Evolutionary conservation across 345 rosid species (phyloP).

Genomic region (Bruguiera gymnorhiza): DNA sequence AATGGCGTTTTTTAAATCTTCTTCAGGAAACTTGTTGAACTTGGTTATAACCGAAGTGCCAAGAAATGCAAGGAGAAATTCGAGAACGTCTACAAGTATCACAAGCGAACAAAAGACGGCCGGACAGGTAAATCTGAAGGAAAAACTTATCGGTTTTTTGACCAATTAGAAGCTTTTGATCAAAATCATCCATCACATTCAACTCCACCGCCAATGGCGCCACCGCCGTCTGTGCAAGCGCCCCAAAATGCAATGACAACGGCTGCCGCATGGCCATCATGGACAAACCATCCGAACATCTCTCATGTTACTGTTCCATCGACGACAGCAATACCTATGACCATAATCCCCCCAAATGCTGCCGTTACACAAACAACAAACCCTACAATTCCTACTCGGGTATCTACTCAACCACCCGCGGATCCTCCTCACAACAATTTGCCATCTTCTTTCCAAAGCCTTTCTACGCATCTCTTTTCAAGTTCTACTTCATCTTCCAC

Average conservation of each 20-base stretch:
- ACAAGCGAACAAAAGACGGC: conserved; percentile 75
- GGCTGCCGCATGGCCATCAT: conserved; percentile 18
- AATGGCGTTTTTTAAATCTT: conserved; percentile 5
- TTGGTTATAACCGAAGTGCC: conserved; percentile 64
- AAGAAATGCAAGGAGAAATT: conserved; percentile 95
- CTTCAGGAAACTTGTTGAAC: conserved; percentile 74
- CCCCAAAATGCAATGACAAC: conserved; percentile 14
- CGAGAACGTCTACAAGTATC: conserved; percentile 77
- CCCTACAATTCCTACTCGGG: conserved; percentile 10
- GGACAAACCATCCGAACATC: conserved; percentile 6
- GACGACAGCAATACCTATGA: not conserved
- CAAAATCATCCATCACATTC: conserved; percentile 19
- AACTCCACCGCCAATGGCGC: not conserved
- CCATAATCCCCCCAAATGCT: not conserved
- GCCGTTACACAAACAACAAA: not conserved
- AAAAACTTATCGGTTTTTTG: conserved; percentile 68
- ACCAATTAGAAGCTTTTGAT: conserved; percentile 68
- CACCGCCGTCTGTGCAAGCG: not conserved
- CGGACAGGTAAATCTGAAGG: conserved; percentile 59
- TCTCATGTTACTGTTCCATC: conserved; percentile 21
- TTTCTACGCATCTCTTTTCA: conserved; percentile 20
- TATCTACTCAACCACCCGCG: conserved; percentile 19
- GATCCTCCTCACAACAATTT: conserved; percentile 19
- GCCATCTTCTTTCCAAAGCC: conserved; percentile 26
- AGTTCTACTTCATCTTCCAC: conserved; percentile 41